Conservation (phyloP, 2,329 filamentous ascomycete genomes). For the Xylaria multiplex region DNA sequence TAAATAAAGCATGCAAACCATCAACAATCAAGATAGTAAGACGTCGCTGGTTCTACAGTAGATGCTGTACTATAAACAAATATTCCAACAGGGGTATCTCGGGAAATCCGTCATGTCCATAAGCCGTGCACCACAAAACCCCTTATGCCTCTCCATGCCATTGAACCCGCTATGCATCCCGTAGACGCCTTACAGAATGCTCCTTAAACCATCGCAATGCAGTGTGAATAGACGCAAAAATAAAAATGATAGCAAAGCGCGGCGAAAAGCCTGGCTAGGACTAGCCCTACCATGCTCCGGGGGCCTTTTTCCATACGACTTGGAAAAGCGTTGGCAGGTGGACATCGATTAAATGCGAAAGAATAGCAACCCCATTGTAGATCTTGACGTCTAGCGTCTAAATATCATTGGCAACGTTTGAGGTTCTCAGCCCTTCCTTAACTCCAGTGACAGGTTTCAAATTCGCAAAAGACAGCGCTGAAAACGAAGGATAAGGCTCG, state of each 20-base stretch:
- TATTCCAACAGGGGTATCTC: conserved; percentile 37
- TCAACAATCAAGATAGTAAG: background rate
- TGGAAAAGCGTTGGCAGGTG: background rate
- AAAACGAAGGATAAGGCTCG: background rate
- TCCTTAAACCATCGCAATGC: conserved; percentile 23
- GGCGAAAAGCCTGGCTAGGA: background rate
- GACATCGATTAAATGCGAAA: background rate
- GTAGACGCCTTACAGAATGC: conserved; percentile 29
- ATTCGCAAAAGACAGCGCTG: background rate
- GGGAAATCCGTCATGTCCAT: conserved; percentile 21
- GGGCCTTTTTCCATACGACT: background rate
- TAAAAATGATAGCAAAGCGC: background rate
- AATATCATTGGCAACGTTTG: background rate
- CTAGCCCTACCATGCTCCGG: background rate
- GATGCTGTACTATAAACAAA: background rate
- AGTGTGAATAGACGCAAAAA: background rate
- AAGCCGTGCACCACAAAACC: background rate
- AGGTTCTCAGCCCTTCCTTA: background rate
- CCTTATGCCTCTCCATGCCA: background rate
- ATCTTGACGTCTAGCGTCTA: background rate
- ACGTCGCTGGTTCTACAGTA: background rate
- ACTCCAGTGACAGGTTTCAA: background rate
- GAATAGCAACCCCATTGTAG: background rate
- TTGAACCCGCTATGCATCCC: conserved; percentile 18
- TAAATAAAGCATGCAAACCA: background rate